Evolutionary conservation across 345 rosid genomes (phyloP).

Genomic region (Sonneratia caseolaris): DNA sequence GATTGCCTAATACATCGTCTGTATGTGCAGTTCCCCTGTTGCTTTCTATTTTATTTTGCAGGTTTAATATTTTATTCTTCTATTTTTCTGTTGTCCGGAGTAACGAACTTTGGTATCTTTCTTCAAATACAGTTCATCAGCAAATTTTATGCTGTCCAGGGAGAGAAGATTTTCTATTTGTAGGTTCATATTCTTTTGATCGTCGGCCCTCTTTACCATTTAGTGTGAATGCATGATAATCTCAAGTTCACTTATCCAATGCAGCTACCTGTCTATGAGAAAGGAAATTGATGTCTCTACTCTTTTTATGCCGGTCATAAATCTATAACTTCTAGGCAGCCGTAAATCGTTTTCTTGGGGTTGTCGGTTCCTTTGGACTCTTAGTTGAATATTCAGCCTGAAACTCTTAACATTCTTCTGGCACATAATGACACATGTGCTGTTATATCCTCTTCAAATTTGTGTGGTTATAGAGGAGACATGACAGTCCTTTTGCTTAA

Average conservation of each 20-base stretch:
- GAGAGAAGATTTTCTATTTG: neutral
- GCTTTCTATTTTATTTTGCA: neutral
- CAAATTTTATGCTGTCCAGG: neutral
- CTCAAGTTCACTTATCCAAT: neutral
- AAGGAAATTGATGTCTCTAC: neutral
- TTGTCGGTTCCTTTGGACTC: neutral
- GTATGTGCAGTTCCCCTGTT: neutral
- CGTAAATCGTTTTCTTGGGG: neutral
- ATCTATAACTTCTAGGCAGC: neutral
- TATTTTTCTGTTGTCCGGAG: neutral
- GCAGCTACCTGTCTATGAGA: neutral
- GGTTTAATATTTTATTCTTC: neutral
- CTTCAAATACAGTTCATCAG: neutral
- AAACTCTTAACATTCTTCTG: neutral
- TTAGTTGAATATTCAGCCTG: neutral
- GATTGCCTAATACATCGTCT: neutral
- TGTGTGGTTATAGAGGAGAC: neutral
- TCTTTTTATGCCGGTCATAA: neutral
- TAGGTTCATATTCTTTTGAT: neutral
- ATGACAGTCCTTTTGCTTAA: constrained; percentile 2
- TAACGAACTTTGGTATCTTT: neutral
- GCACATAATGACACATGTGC: neutral
- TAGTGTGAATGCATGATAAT: neutral
- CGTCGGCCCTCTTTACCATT: neutral
- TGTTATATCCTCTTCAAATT: neutral